Conservation (phyloP, 192 early-diverging fungal genomes). For the Cetraspora pellucida region DNA sequence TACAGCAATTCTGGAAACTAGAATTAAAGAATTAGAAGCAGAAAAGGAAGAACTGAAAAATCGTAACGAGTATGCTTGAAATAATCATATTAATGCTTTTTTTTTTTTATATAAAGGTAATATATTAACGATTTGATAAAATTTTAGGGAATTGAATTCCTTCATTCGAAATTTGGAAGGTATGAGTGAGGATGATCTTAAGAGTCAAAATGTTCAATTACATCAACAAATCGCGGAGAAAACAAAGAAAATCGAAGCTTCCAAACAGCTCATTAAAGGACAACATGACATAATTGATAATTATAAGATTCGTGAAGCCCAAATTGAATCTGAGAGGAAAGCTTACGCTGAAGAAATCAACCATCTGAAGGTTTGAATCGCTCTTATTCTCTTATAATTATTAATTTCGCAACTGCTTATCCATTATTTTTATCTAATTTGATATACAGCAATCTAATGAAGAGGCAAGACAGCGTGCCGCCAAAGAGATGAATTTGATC, state of each 20-base stretch:
- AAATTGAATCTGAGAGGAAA: slow-evolving; percentile 1
- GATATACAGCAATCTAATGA: slow-evolving; percentile 66
- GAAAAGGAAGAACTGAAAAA: slow-evolving; percentile 42
- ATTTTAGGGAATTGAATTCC: slow-evolving; percentile 33
- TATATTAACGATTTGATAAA: slow-evolving; percentile 35
- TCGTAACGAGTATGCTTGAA: slow-evolving; percentile 39
- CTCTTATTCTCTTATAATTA: not conserved
- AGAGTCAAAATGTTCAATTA: slow-evolving; percentile 35
- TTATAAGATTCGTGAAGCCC: slow-evolving; percentile 38
- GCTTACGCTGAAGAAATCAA: not conserved
- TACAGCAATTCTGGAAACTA: slow-evolving; percentile 11
- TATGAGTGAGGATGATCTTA: slow-evolving; percentile 46
- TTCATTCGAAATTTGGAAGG: slow-evolving; percentile 41
- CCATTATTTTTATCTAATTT: slow-evolving; percentile 40
- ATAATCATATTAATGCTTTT: slow-evolving; percentile 1
- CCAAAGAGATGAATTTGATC: slow-evolving; percentile 81
- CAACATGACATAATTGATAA: slow-evolving; percentile 44
- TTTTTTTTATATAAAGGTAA: slow-evolving; percentile 20
- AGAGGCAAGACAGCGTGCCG: slow-evolving; percentile 70
- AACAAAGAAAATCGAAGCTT: slow-evolving; percentile 38
- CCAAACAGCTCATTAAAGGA: slow-evolving; percentile 45
- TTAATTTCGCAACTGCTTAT: not conserved
- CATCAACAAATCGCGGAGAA: slow-evolving; percentile 37
- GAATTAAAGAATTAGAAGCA: slow-evolving; percentile 46
- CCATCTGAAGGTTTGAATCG: not conserved